phyloP scores from a whole-genome alignment of 768 basidiomycete species.

The Mrakia gelida region DNA sequence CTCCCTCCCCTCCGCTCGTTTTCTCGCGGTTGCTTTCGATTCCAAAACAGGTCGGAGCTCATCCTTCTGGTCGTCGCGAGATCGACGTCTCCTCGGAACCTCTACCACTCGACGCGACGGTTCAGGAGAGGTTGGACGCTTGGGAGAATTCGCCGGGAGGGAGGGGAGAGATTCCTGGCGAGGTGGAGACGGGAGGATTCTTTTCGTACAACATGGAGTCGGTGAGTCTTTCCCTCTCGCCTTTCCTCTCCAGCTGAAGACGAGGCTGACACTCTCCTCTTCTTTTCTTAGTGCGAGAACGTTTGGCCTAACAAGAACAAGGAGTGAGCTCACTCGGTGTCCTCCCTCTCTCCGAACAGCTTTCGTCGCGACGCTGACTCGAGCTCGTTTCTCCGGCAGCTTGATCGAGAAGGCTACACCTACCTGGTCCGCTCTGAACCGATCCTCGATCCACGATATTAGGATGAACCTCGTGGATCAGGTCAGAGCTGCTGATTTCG shows the following conservation, averaged over 20 bases:
- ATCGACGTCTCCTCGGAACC: constrained; percentile 31
- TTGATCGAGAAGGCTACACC: neutral
- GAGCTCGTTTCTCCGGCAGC: neutral
- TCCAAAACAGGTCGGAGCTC: neutral
- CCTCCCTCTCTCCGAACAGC: neutral
- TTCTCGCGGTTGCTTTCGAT: neutral
- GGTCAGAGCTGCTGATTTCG: constrained; percentile 36
- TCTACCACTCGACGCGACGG: constrained; percentile 43
- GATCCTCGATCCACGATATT: constrained; percentile 35
- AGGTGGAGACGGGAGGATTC: constrained; percentile 44
- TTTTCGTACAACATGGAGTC: constrained; percentile 44
- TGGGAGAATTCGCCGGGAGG: constrained; percentile 39
- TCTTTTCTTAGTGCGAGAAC: constrained; percentile 30
- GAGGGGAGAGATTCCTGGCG: constrained; percentile 39
- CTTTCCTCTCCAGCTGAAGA: neutral
- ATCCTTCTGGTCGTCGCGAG: neutral
- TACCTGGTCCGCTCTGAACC: constrained; percentile 15
- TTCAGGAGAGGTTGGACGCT: constrained; percentile 42
- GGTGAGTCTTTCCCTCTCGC: neutral
- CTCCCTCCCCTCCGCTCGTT: neutral
- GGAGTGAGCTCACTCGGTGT: neutral
- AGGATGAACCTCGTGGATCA: constrained; percentile 41
- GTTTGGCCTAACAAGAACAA: constrained; percentile 9
- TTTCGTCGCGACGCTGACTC: neutral
- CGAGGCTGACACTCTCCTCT: neutral